Conservation (phyloP, 768 basidiomycete genomes). For the Neoboletus subvelutipes region DNA sequence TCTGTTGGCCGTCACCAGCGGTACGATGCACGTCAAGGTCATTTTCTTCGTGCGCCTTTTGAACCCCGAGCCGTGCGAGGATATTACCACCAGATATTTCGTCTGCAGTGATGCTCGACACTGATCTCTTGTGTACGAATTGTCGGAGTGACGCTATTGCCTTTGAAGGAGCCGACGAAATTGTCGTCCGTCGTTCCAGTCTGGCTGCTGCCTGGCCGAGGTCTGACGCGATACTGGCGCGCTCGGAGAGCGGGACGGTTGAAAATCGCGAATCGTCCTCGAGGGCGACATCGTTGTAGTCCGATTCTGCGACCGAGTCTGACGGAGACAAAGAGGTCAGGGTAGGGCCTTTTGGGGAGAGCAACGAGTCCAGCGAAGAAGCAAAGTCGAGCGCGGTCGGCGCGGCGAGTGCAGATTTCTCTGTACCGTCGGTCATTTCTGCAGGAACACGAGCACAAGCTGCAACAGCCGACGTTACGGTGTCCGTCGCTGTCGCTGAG, state of each 20-base stretch:
- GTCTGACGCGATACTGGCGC: constrained; percentile 35
- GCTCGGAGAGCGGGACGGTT: constrained; percentile 44
- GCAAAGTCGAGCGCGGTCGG: constrained; percentile 13
- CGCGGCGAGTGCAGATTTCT: constrained; percentile 11
- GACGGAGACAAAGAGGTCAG: constrained; percentile 31
- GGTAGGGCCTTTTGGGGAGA: constrained; percentile 45
- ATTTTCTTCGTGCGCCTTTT: constrained; percentile 42
- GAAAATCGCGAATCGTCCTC: constrained; percentile 52
- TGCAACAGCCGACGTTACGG: neutral
- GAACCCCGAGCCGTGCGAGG: constrained; percentile 51
- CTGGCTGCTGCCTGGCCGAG: constrained; percentile 19
- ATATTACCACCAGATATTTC: constrained; percentile 46
- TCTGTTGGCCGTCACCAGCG: constrained; percentile 64
- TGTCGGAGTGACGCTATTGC: constrained; percentile 24
- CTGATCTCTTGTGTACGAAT: constrained; percentile 58
- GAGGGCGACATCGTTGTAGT: constrained; percentile 59
- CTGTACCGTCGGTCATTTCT: constrained; percentile 22
- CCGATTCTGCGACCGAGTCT: constrained; percentile 55
- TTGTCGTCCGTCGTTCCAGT: constrained; percentile 31
- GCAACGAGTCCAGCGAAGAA: constrained; percentile 44
- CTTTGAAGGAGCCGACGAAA: constrained; percentile 26
- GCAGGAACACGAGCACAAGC: neutral
- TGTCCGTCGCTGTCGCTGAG: neutral
- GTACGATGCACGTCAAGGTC: constrained; percentile 39
- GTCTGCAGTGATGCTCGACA: constrained; percentile 54